Percentiles rank a stretch among this genome's conserved stretches.
These are phyloP conservation scores for Alternaria ethzedia DNA, from an alignment of 2,329 filamentous ascomycete genomes.

Conservation along the genomic window DNA sequence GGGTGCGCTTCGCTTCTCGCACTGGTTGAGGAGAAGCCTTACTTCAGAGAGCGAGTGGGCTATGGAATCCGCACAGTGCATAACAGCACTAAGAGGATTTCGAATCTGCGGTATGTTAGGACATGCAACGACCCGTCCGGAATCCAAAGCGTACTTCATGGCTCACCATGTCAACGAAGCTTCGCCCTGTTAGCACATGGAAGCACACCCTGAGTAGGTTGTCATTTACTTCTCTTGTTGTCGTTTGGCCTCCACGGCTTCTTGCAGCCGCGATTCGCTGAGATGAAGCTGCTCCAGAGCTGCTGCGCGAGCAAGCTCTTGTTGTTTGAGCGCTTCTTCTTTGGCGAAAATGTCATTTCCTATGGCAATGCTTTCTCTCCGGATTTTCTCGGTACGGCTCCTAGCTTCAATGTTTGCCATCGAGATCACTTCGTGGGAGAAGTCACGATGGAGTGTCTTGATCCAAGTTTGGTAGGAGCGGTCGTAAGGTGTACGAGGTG, in stretches of 20 bases:
- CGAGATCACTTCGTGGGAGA: constrained; percentile 1
- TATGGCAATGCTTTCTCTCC: background rate
- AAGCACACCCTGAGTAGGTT: background rate
- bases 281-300: background rate
- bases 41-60: background rate
- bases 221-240: background rate
- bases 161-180: background rate
- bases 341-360: background rate
- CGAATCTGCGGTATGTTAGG: background rate
- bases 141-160: background rate
- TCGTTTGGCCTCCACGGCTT: background rate
- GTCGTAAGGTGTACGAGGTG: constrained; percentile 4
- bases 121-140: background rate
- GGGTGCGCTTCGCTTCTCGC: background rate
- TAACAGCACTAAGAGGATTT: background rate
- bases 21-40: background rate
- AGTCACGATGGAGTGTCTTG: constrained; percentile 2
- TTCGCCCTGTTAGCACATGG: background rate
- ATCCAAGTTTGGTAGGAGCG: constrained; percentile 4
- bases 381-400: background rate
- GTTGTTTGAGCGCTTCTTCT: background rate
- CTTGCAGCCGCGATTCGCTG: background rate
- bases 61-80: background rate
- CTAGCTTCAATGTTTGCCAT: background rate
- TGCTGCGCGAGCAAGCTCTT: background rate